Conservation (phyloP, 305 asterid species). For the Fraxinus paxiana region DNA sequence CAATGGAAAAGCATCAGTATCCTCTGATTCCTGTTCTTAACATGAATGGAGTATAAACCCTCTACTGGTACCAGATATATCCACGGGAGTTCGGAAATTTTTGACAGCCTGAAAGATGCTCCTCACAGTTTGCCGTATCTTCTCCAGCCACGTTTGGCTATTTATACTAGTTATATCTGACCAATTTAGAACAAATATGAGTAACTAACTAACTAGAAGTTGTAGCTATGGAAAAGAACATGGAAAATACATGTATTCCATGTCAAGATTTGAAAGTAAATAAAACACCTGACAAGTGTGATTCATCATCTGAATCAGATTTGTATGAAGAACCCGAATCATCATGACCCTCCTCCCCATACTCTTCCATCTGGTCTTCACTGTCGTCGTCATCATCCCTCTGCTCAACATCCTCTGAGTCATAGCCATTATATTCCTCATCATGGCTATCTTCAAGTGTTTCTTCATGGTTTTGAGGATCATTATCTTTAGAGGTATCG, state of each 20-base stretch:
- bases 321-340: conserved; percentile 54
- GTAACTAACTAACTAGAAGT: conserved; percentile 22
- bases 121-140: conserved; percentile 67
- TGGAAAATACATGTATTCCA: background rate
- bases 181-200: conserved; percentile 28
- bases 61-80: conserved; percentile 65
- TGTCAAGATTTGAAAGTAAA: conserved; percentile 3
- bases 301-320: conserved; percentile 70
- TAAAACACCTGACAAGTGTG: conserved; percentile 55
- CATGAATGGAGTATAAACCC: conserved; percentile 21
- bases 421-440: conserved; percentile 61
- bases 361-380: conserved; percentile 56
- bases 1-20: conserved; percentile 25
- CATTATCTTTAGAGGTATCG: conserved; percentile 39
- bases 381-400: conserved; percentile 47
- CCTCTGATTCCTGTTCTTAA: conserved; percentile 22
- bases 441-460: conserved; percentile 38
- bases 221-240: background rate
- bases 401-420: conserved; percentile 65
- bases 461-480: conserved; percentile 48
- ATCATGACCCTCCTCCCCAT: conserved; percentile 50
- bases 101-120: conserved; percentile 63
- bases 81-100: conserved; percentile 71
- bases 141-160: conserved; percentile 76
- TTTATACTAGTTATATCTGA: conserved; percentile 52